Percentiles rank a stretch among this genome's conserved stretches.
Conservation (phyloP, 225 moss, liverwort and hornwort genomes). For the Physcomitrium patens region DNA sequence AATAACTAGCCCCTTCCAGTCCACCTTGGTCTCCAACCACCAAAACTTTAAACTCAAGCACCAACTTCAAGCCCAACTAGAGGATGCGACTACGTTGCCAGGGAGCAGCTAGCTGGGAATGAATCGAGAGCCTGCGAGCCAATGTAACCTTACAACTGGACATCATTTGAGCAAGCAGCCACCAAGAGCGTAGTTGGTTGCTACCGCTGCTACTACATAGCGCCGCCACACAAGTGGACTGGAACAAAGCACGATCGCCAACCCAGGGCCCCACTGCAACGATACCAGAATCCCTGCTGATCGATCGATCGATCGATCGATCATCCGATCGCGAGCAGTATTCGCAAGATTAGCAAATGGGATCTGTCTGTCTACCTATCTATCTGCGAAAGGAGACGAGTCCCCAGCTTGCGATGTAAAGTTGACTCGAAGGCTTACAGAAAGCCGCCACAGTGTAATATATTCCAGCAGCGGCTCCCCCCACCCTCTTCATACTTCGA, state of each 20-base stretch:
- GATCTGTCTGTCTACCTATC: not conserved
- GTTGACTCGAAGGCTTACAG: not conserved
- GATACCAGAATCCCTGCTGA: no score
- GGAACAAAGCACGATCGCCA: constrained; percentile 11
- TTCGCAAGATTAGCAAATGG: no score
- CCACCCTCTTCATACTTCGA: not conserved
- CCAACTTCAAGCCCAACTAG: not conserved
- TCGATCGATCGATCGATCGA: not conserved
- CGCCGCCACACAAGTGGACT: constrained; percentile 31
- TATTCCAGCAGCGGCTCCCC: not conserved
- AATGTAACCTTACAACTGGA: not conserved
- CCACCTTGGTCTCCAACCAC: not conserved
- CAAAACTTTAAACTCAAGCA: not conserved
- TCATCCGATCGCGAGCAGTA: not conserved
- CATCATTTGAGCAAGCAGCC: not conserved
- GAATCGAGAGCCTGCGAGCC: not conserved
- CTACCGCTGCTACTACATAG: constrained; percentile 18
- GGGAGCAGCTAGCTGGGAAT: not conserved
- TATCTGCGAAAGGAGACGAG: not conserved
- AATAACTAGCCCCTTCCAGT: no score
- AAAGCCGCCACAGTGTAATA: constrained; percentile 6
- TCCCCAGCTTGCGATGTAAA: not conserved
- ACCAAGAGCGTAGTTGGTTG: not conserved
- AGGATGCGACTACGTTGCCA: no score
- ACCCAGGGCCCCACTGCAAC: not conserved